A percentile compares a stretch with the other conserved stretches of the same genome.
Evolutionary conservation across 495 filamentous ascomycete species (phyloP).

Genomic region (Daldinia loculata): DNA sequence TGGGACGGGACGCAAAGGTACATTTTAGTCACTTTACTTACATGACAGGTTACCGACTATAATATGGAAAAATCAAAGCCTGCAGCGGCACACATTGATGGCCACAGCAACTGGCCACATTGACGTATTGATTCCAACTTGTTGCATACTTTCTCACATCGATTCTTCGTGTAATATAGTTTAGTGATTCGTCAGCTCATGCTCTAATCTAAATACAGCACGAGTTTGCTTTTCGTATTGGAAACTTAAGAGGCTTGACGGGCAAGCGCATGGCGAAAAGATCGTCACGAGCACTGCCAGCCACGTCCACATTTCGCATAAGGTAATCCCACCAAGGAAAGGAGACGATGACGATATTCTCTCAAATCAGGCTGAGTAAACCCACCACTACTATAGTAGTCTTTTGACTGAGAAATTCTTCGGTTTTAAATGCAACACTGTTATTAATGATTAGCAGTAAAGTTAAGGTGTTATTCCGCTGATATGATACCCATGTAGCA

Average conservation of each 20-base stretch:
- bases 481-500: neutral
- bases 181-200: constrained; percentile 33
- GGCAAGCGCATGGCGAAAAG: constrained; percentile 35
- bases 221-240: constrained; percentile 31
- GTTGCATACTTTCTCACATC: neutral
- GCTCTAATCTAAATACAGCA: constrained; percentile 6
- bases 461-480: constrained; percentile 27
- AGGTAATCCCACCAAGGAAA: constrained; percentile 26
- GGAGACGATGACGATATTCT: constrained; percentile 30
- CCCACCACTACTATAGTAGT: constrained; percentile 21
- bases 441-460: constrained; percentile 19
- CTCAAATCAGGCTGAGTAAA: constrained; percentile 35
- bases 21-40: constrained; percentile 2
- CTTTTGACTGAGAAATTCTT: constrained; percentile 15
- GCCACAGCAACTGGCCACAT: constrained; percentile 25
- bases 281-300: constrained; percentile 37
- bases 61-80: constrained; percentile 22
- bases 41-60: constrained; percentile 10
- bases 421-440: constrained; percentile 13
- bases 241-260: constrained; percentile 16
- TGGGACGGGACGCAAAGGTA: constrained; percentile 29
- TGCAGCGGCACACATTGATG: constrained; percentile 1
- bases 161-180: constrained; percentile 5
- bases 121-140: constrained; percentile 29
- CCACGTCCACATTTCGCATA: constrained; percentile 32